Evolutionary conservation across 495 filamentous ascomycete genomes (phyloP).

Genomic region (Neurospora discreta): DNA sequence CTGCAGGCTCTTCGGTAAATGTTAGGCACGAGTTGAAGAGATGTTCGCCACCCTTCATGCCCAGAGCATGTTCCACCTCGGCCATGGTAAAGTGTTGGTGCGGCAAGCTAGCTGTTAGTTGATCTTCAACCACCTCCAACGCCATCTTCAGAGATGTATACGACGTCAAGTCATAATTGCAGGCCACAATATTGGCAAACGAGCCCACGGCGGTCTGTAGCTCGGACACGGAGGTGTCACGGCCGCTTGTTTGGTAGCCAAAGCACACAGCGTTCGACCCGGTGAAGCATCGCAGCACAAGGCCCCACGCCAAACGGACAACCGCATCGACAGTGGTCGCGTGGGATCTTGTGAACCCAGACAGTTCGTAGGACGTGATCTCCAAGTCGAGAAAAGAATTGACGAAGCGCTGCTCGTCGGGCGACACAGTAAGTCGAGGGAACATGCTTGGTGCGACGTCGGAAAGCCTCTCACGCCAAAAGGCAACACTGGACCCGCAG

Average conservation of each 20-base stretch:
- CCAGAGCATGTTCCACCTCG: conserved; percentile 33
- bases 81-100: conserved; percentile 34
- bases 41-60: conserved; percentile 25
- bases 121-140: conserved; percentile 25
- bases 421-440: conserved; percentile 20
- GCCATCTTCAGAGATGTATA: conserved; percentile 21
- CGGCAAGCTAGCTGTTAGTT: conserved; percentile 19
- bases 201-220: conserved; percentile 30
- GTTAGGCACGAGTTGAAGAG: conserved; percentile 38
- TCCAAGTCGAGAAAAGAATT: conserved; percentile 28
- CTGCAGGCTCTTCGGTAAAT: conserved; percentile 30
- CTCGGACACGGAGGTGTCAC: conserved; percentile 27
- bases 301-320: conserved; percentile 37
- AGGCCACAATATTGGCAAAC: conserved; percentile 31
- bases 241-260: conserved; percentile 31
- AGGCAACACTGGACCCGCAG: conserved; percentile 22
- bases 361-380: conserved; percentile 23
- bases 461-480: conserved; percentile 30
- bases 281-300: conserved; percentile 33
- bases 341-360: conserved; percentile 23
- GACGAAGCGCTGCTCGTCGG: conserved; percentile 15
- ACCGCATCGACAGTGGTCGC: conserved; percentile 23
- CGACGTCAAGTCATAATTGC: conserved; percentile 20
- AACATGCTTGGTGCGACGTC: conserved; percentile 28
- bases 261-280: conserved; percentile 31